Base-by-base conservation (phyloP, 2,329 filamentous ascomycete genomes). In the Cryoendolithus antarcticus region DNA sequence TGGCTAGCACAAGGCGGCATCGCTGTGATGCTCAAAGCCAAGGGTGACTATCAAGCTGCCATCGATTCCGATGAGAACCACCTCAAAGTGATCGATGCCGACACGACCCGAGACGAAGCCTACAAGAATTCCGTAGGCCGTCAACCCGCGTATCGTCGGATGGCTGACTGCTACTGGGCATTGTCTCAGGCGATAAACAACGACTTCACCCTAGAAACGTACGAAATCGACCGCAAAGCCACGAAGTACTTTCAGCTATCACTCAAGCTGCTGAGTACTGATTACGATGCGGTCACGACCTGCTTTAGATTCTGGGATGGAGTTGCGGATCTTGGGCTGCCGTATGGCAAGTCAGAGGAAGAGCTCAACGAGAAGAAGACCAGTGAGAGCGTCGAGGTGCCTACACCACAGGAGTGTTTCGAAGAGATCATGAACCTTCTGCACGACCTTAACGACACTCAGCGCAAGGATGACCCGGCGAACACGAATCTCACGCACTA, bases 1-100 rank as follows among this genome's bases (percentile, higher is more conserved):
- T 40, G 30, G 35, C 9, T 43, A 10, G 38, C 45, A 19, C 38
- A 39, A 37, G 31, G 9, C n/a, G 47, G 47, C 4, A 41, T 46
- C 28, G 32, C 38, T 9, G 32, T 31, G 11, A 21, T 38, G 9
- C 39, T 46, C 35, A 30, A 34, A 11, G 12, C 24, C 28, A 29
- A 36, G 33, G 34, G 36, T 13, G 42, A 49, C 32, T 40, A 40
- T 31, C 15, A 44, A 28, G 38, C 41, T 30, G 45, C 45, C 7
- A 40, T 49, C 30, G 35, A 40, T 33, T 33, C 43, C 15, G 11
- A 39, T 30, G 28, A 40, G 35, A 24, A 32, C 19, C 21, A 30
- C n/a, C 21, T 39, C 9, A 30, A 39, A 31, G n/a, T 15, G 7
- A 21, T 42, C 10, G 33, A 21, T 11, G 13, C 13, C 12, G 32